These are phyloP conservation scores for Phytophthora pinifolia DNA, from an alignment of 352 stramenopile species.

Conservation along the genomic window DNA sequence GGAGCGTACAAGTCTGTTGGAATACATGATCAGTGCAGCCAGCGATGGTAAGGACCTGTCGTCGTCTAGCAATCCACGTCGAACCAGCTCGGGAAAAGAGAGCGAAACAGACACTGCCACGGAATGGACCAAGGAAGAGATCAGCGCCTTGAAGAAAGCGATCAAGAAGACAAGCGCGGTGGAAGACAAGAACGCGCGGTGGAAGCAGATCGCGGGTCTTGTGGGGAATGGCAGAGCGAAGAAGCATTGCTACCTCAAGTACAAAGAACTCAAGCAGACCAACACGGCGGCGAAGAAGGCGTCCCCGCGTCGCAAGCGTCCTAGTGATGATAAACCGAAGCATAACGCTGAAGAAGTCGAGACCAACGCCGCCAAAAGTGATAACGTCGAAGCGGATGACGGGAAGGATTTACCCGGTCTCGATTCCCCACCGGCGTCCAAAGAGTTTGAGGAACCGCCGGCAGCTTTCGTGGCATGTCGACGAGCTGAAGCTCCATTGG, in stretches of 20 bases:
- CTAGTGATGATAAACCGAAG: conserved; percentile 13
- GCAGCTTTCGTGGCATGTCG: conserved; percentile 18
- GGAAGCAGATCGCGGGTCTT: conserved; percentile 61
- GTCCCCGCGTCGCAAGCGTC: conserved; percentile 24
- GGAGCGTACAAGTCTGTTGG: conserved; percentile 32
- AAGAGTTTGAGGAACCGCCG: not conserved
- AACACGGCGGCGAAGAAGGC: conserved; percentile 33
- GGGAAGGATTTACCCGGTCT: not conserved
- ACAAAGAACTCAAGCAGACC: conserved; percentile 76
- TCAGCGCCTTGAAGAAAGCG: conserved; percentile 58
- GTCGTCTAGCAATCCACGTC: conserved; percentile 8
- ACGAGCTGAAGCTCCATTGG: conserved; percentile 1
- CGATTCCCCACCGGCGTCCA: not conserved
- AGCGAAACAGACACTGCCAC: conserved; percentile 22
- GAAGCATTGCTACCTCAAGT: conserved; percentile 85
- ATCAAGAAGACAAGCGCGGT: conserved; percentile 68
- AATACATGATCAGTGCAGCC: conserved; percentile 47
- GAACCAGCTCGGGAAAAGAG: conserved; percentile 10
- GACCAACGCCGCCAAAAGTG: not conserved
- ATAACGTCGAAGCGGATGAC: not conserved
- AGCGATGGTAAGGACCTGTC: conserved; percentile 11
- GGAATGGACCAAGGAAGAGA: conserved; percentile 61
- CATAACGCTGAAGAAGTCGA: not conserved
- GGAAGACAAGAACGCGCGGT: conserved; percentile 73
- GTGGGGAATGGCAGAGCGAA: conserved; percentile 70